Evolutionary conservation across 108 stramenopile genomes (phyloP).

Genomic region (Skeletonema grethae): DNA sequence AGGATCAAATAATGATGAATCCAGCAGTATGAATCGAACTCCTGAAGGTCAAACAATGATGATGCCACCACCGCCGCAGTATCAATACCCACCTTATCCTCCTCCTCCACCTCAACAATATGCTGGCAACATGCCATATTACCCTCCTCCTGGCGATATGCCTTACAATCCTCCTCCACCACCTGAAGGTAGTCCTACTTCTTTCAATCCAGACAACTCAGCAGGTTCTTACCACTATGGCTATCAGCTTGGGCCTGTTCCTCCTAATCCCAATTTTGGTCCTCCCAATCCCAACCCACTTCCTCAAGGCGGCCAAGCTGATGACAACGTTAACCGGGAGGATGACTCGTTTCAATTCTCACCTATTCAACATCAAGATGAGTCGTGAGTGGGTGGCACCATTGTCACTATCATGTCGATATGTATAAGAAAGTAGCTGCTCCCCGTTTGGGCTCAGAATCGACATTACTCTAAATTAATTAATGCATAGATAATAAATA

Average conservation of each 20-base stretch:
- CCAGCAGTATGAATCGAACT: background rate
- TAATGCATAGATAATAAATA: too few relatives aligned
- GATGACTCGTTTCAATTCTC: background rate
- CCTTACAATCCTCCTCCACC: background rate
- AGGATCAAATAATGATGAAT: background rate
- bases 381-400: background rate
- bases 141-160: background rate
- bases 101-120: background rate
- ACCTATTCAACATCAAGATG: background rate
- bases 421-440: background rate
- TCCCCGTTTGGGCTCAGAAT: too few relatives aligned
- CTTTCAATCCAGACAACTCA: background rate
- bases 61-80: background rate
- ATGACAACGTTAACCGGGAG: background rate
- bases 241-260: background rate
- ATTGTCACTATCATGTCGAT: background rate
- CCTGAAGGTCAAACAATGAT: background rate
- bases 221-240: background rate
- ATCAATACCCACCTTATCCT: slow-evolving; percentile 6
- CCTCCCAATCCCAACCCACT: background rate
- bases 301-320: background rate
- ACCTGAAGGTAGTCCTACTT: background rate
- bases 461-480: too few relatives aligned
- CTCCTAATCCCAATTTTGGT: background rate
- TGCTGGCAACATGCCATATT: background rate